These are phyloP conservation scores for Nigrospora sphaerica DNA, from an alignment of 2,329 filamentous ascomycete genomes.

Conservation along the genomic window DNA sequence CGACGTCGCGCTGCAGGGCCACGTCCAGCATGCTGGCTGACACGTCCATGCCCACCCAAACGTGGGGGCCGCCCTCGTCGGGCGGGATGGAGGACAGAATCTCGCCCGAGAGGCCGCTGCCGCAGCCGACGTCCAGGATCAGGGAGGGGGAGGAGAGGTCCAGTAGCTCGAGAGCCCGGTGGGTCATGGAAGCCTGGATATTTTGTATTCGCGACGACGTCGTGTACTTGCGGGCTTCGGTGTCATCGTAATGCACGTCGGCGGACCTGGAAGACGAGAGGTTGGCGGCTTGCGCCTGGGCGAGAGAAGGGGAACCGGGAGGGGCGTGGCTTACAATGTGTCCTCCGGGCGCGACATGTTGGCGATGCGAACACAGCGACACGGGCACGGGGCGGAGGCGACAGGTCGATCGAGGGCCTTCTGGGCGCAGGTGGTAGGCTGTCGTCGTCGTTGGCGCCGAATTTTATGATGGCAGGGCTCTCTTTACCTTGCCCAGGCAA, in stretches of 20 bases:
- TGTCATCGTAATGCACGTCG: conserved; percentile 95
- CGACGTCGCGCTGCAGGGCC: conserved; percentile 82
- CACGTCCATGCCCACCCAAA: conserved; percentile 97
- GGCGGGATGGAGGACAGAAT: conserved; percentile 70
- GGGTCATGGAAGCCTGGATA: conserved; percentile 92
- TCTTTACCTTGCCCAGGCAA: too few relatives aligned
- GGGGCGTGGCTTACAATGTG: conserved; percentile 57
- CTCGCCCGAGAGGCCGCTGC: conserved; percentile 88
- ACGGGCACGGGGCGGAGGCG: too few relatives aligned
- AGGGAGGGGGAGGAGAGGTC: conserved; percentile 71
- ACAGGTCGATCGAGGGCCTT: not conserved
- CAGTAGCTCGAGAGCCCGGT: conserved; percentile 86
- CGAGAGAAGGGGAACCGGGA: conserved; percentile 6
- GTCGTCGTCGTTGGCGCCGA: too few relatives aligned
- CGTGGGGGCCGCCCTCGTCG: conserved; percentile 76
- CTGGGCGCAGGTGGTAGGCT: too few relatives aligned
- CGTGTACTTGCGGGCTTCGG: conserved; percentile 94
- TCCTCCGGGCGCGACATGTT: conserved; percentile 97
- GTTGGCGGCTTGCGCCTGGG: conserved; percentile 15
- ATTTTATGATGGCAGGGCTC: too few relatives aligned
- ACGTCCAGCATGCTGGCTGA: conserved; percentile 95
- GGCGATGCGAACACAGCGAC: conserved; percentile 12
- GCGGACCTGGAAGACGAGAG: conserved; percentile 57
- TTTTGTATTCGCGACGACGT: conserved; percentile 92
- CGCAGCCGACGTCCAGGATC: conserved; percentile 95